A percentile compares a stretch with the other conserved stretches of the same genome.
Conservation (phyloP, 1,284 basidiomycete genomes). For the Fomitopsis betulina region DNA sequence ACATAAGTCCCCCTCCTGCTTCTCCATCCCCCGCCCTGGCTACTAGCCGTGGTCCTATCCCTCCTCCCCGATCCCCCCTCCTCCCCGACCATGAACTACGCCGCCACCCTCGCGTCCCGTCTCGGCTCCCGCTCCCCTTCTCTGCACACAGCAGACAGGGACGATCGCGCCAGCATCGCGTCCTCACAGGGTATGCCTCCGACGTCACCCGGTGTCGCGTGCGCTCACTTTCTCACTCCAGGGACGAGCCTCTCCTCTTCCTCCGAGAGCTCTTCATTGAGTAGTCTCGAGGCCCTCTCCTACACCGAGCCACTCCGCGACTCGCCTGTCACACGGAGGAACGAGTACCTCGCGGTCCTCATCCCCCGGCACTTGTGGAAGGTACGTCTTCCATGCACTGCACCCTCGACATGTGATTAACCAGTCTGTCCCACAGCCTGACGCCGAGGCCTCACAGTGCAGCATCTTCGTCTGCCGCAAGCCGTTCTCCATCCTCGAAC, state of each 20-base stretch:
- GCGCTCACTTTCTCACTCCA: not conserved
- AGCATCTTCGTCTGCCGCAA: constrained; percentile 68
- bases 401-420: constrained; percentile 20
- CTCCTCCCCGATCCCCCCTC: constrained; percentile 1
- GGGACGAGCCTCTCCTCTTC: constrained; percentile 14
- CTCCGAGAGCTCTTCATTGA: constrained; percentile 16
- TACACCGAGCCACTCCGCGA: constrained; percentile 17
- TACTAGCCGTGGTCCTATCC: constrained; percentile 6
- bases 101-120: constrained; percentile 17
- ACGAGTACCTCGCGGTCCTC: constrained; percentile 75
- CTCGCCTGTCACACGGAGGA: constrained; percentile 23
- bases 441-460: constrained; percentile 54
- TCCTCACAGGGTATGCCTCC: constrained; percentile 25
- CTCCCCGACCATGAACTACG: constrained; percentile 17
- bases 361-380: constrained; percentile 70
- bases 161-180: constrained; percentile 18
- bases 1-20: not conserved
- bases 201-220: constrained; percentile 8
- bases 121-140: constrained; percentile 18
- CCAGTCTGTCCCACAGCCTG: constrained; percentile 39
- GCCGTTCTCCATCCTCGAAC: constrained; percentile 61
- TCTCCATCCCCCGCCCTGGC: not conserved
- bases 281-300: constrained; percentile 21
- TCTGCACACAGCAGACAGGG: constrained; percentile 15
- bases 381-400: constrained; percentile 33